Base-by-base conservation (phyloP, 257 asterid genomes). In the Coffea canephora region DNA sequence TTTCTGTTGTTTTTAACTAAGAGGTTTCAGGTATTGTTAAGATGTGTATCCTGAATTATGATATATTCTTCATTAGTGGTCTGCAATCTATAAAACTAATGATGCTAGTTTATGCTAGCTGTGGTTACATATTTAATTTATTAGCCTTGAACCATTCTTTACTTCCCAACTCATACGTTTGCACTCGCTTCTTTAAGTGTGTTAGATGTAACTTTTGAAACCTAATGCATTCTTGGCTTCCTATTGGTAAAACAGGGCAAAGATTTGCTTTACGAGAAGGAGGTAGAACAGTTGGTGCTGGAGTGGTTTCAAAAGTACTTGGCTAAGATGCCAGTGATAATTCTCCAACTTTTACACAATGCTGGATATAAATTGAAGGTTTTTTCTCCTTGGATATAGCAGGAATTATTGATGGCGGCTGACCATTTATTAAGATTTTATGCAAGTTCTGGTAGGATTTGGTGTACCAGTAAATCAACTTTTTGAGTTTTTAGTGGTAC, bases 191-290 rank as follows among this genome's bases (percentile, higher is more conserved):
- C 62, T n/a, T 16, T 57, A 19, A 57, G 21, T 57, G n/a, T 57
- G 64, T 1, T 19, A 18, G 64, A 19, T 36, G 64, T 18, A 16
- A 39, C 61, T 57, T 52, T 57, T 57, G 64, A 19, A 57, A 57
- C 64, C 64, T 57, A 6, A 57, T 8, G 21, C 6, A 57, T 0
- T 57, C 64, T 19, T 57, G 64, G 64, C 64, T 57, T n/a, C 25
- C 64, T 18, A 18, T 5, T 16, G 62, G 62, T 55, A 16, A 55
- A 18, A 57, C 92, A 94, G 98, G 98, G 62, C 98, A 92, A 94
- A 86, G 98, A 89, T 94, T 94, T 83, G 98, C 98, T 68, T 85
- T 94, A 86, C 87, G 98, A 81, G 98, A 94, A 79, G 98, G 98
- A 76, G 98, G 98, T 48, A 87, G 97, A 70, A 94, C 98, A 23